Base-by-base conservation (phyloP, 208 protist species). In the Leishmania arabica region DNA sequence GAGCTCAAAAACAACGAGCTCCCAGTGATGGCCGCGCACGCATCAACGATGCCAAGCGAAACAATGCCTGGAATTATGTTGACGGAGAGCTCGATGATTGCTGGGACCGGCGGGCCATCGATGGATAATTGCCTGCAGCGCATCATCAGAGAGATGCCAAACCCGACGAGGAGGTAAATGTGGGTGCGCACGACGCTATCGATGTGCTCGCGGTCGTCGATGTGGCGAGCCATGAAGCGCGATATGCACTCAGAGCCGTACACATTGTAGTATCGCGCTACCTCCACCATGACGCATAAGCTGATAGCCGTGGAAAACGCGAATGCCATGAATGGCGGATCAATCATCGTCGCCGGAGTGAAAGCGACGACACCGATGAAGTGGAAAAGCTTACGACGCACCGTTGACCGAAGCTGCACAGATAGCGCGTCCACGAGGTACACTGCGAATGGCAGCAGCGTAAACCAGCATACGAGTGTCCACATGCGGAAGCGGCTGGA, bases 361-460 rank as follows among this genome's bases (percentile, higher is more conserved):
- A 98, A 97, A 53, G 86, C 83, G 68, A 91, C 60, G 7, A 98
- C 92, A 17, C 90, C 95, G 74, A 98, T 87, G 56, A 96, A 91
- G 81, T 98, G 95, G 82, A 96, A 98, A n/a, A 98, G 66, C 82
- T 98, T 98, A 19, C 95, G 88, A 5, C 89, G 88, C 68, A 91
- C 93, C 27, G 91, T 92, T 58, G 82, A 81, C n/a, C 88, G 84
- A 34, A 95, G 71, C 5, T 77, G 73, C 1, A 64, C 24, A 0
- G 95, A 91, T 65, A 87, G 87, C 2, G 86, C 62, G 66, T 96
- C 88, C 11, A 96, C 86, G 7, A 84, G 37, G 17, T 87, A 73
- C 21, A 96, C 88, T 21, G 88, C 84, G 1, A 90, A 31, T 21
- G 95, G 95, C 66, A 98, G 88, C 6, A 80, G 27, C 0, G 79